Percentiles rank a stretch among this genome's conserved stretches.
These are phyloP conservation scores for Periconia macrospinosa DNA, from an alignment of 2,329 filamentous ascomycete genomes.

Conservation along the genomic window DNA sequence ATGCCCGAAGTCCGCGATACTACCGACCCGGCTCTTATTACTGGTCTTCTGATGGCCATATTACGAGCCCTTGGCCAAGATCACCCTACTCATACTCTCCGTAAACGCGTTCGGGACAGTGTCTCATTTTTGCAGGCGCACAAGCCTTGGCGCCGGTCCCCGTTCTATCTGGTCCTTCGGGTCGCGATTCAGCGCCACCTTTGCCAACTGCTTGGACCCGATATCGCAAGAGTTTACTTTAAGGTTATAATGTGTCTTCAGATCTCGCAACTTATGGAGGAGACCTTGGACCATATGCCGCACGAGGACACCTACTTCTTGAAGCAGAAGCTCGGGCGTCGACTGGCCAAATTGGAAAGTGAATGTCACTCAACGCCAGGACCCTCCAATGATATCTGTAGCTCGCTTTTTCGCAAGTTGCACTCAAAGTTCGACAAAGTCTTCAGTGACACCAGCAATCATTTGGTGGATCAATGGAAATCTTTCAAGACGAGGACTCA, in stretches of 20 bases:
- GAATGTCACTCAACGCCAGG: conserved; percentile 35
- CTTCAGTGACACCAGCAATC: conserved; percentile 13
- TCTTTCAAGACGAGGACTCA: conserved; percentile 20
- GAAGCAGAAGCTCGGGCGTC: conserved; percentile 58
- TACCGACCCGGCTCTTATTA: conserved; percentile 59
- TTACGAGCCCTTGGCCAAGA: conserved; percentile 57
- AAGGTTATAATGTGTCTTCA: conserved; percentile 60
- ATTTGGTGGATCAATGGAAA: conserved; percentile 25
- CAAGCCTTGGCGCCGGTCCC: conserved; percentile 63
- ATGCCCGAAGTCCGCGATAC: conserved; percentile 62
- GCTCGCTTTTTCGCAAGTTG: conserved; percentile 3
- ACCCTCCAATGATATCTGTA: not conserved
- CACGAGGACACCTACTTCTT: conserved; percentile 47
- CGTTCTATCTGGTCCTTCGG: conserved; percentile 65
- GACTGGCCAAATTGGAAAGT: conserved; percentile 60
- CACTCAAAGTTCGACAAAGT: conserved; percentile 13
- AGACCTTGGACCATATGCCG: conserved; percentile 31
- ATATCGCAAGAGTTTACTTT: conserved; percentile 54
- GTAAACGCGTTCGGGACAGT: conserved; percentile 67
- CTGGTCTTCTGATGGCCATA: conserved; percentile 62
- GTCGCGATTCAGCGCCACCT: conserved; percentile 60
- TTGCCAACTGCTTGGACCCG: conserved; percentile 41
- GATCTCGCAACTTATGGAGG: conserved; percentile 51
- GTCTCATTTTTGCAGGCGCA: conserved; percentile 53
- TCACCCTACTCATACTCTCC: conserved; percentile 43